Evolutionary conservation across 106 monocot genomes (phyloP), one percentile per base, ranked within the genome.

Genomic region (Dioscorea alata): DNA sequence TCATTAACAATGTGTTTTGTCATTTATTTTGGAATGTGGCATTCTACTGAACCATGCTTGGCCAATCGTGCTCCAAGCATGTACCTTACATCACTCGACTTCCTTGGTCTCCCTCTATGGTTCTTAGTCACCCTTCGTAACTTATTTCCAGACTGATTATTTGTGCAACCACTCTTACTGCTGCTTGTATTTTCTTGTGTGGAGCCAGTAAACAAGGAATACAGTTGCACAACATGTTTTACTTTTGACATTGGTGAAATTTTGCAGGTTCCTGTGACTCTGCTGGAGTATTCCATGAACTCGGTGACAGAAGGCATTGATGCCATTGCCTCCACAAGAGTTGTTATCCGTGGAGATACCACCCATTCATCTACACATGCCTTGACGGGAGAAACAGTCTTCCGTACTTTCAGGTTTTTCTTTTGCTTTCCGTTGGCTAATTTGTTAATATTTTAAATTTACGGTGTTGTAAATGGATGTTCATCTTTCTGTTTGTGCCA

Each of bases 261-360:
- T 52, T 58, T 76, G 60, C 79, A 94, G 94, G 72, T 81, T 18
- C 90, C 85, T 9, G 87, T 83, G 34, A 77, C 75, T 65, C 90
- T 94, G 18, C 24, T 73, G 68, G 94, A 91, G 72, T 94, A 94
- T 65, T 71, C 78, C 14, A 79, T 91, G 83, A 91, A 49, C 56
- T 63, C 83, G 13, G 94, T 94, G 15, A 94, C 88, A 17, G 90
- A 88, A 79, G 90, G 88, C 56, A 88, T 94, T 60, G 94, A 94
- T 81, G 94, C 94, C 23, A 83, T 94, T 71, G 90, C 94, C 49
- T 82, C 94, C 33, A 94, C 94, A 20, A 66, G 94, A 69, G 90
- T 94, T 16, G 83, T 94, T n/a, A 80, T 94, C 63, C 54, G 77
- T 58, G 85, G 75, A 69, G 85, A 86, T 23, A 51, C 72, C 8